These are phyloP conservation scores for Penicillium vulpinum DNA, from an alignment of 2,329 filamentous ascomycete genomes.

Conservation along the genomic window DNA sequence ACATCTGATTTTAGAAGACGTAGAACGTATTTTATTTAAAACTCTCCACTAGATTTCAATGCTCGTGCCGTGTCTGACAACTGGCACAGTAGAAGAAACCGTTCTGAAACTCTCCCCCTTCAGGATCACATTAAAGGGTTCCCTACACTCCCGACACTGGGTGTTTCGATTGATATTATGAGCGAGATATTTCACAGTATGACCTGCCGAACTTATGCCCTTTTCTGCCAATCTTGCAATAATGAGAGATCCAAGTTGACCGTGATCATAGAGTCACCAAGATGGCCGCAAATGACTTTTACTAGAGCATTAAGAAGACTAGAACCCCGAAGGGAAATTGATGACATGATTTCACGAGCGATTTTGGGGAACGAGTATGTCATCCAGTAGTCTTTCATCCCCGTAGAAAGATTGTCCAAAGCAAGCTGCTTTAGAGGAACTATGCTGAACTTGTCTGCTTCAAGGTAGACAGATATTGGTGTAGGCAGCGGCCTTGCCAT, in stretches of 20 bases:
- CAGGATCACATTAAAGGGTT: too few relatives aligned
- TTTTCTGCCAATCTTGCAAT: background rate
- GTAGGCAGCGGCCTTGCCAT: background rate
- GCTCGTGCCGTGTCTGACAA: too few relatives aligned
- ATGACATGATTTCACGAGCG: background rate
- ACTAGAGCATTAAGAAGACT: background rate
- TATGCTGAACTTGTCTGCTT: background rate
- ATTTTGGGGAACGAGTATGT: background rate
- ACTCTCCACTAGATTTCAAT: background rate
- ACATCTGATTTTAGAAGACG: background rate
- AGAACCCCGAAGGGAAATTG: background rate
- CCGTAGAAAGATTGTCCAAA: background rate
- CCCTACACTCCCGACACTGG: too few relatives aligned
- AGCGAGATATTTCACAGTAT: too few relatives aligned
- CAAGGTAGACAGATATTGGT: background rate
- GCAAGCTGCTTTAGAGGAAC: background rate
- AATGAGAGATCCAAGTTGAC: background rate
- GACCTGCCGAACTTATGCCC: accelerated
- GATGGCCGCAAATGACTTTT: background rate
- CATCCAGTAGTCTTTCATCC: background rate
- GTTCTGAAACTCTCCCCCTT: too few relatives aligned
- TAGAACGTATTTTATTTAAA: background rate
- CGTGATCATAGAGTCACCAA: background rate
- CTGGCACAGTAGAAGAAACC: too few relatives aligned
- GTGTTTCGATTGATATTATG: too few relatives aligned